Base-by-base conservation (phyloP, 2,329 filamentous ascomycete species). In the Parascedosporium putredinis region DNA sequence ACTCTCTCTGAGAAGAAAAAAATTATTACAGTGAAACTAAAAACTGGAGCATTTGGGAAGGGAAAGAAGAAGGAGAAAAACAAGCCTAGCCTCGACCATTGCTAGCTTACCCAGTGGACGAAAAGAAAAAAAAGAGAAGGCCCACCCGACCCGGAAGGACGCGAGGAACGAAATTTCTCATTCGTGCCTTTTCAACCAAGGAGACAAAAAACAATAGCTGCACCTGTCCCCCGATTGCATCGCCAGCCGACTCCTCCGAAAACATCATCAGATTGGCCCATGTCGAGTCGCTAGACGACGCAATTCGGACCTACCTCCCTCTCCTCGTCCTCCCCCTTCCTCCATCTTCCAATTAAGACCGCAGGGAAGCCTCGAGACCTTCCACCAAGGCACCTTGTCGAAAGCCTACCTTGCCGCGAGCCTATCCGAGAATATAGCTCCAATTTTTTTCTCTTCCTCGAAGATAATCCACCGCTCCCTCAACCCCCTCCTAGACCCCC, bases 21-120 rank as follows among this genome's bases (percentile, higher is more conserved):
- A 45, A 45, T 29, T 16, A 40, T 16, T 40, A 40, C 36, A 18
- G 36, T 18, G 36, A 45, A 25, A 45, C 44, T 45, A 45, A 45
- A 40, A 40, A 16, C n/a, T n/a, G n/a, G n/a, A n/a, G n/a, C n/a
- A n/a, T n/a, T n/a, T n/a, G n/a, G n/a, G n/a, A n/a, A n/a, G n/a
- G n/a, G n/a, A n/a, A n/a, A n/a, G n/a, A n/a, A n/a, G n/a, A n/a
- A n/a, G n/a, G n/a, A n/a, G n/a, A n/a, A n/a, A n/a, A n/a, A n/a
- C n/a, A n/a, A n/a, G n/a, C n/a, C 20, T 40, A 40, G 36, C 36
- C 36, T 40, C 36, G 20, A 18, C 16, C 36, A 40, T 40, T 9
- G 12, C 36, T 20, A 16, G 14, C 36, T 40, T 18, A 18, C 12
- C 14, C 20, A 14, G n/a, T 5, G 12, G 31, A 40, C 18, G 18